Percentiles rank a stretch among this genome's conserved stretches.
These are phyloP conservation scores for Salix viminalis DNA, from an alignment of 345 rosid species.

Conservation along the genomic window DNA sequence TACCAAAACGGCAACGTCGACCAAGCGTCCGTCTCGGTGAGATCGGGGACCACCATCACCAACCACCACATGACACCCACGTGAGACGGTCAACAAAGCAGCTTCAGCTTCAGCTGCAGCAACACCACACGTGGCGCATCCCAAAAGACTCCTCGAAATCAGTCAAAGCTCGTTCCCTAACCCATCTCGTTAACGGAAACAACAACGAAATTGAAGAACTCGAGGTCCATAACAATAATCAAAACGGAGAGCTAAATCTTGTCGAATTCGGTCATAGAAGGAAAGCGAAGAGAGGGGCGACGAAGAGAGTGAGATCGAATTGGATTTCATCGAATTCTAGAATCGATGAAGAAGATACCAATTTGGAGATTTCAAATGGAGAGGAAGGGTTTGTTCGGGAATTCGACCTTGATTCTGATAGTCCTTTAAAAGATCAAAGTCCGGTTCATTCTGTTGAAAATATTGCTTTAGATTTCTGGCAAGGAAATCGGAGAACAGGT, in stretches of 20 bases:
- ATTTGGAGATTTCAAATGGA: neutral
- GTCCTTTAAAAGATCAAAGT: slow-evolving; percentile 21
- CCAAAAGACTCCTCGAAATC: slow-evolving; percentile 42
- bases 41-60: slow-evolving; percentile 32
- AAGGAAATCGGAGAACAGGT: slow-evolving; percentile 21
- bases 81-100: slow-evolving; percentile 35
- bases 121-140: slow-evolving; percentile 26
- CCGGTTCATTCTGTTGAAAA: slow-evolving; percentile 25
- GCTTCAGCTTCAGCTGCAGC: slow-evolving; percentile 22
- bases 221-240: slow-evolving; percentile 24
- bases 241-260: slow-evolving; percentile 13
- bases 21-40: slow-evolving; percentile 38
- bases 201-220: slow-evolving; percentile 27
- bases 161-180: slow-evolving; percentile 53
- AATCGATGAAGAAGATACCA: slow-evolving; percentile 11
- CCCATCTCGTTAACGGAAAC: slow-evolving; percentile 54
- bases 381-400: slow-evolving; percentile 23
- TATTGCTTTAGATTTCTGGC: slow-evolving; percentile 35
- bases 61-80: slow-evolving; percentile 34
- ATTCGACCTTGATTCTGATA: slow-evolving; percentile 24
- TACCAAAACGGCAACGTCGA: slow-evolving; percentile 27
- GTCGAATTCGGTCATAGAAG: slow-evolving; percentile 33
- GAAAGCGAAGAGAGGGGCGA: slow-evolving; percentile 27
- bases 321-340: slow-evolving; percentile 19
- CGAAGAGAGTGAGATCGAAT: slow-evolving; percentile 35